Percentiles rank a stretch among this genome's conserved stretches.
These are phyloP conservation scores for Aspergillus hortae DNA, from an alignment of 2,329 filamentous ascomycete species.

Conservation along the genomic window DNA sequence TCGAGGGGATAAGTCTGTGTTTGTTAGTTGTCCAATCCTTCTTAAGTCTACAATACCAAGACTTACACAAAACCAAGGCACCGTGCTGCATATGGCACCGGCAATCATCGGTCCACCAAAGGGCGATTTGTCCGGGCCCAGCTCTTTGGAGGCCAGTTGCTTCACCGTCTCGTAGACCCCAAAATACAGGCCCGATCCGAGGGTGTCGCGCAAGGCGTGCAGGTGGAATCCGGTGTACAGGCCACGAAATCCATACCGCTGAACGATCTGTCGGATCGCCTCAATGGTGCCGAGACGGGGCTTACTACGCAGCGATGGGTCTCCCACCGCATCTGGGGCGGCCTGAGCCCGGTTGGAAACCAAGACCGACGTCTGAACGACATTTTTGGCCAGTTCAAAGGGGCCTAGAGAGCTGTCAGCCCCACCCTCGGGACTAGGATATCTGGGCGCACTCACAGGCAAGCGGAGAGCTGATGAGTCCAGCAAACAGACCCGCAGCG, in stretches of 20 bases:
- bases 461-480: conserved; percentile 39
- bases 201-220: conserved; percentile 43
- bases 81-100: conserved; percentile 45
- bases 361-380: conserved; percentile 47
- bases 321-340: conserved; percentile 29
- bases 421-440: neutral
- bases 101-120: conserved; percentile 44
- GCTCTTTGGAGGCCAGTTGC: conserved; percentile 42
- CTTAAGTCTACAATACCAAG: neutral
- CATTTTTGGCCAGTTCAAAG: conserved; percentile 48
- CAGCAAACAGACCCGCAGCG: conserved; percentile 40
- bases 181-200: conserved; percentile 47
- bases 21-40: conserved; percentile 3
- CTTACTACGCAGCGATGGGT: conserved; percentile 33
- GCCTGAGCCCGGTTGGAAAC: conserved; percentile 41
- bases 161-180: conserved; percentile 47
- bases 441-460: conserved; percentile 37
- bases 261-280: conserved; percentile 42
- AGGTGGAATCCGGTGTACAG: conserved; percentile 46
- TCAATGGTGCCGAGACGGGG: conserved; percentile 41
- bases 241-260: conserved; percentile 41
- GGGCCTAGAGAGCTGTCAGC: conserved; percentile 31
- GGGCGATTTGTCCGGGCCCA: conserved; percentile 41
- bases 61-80: conserved; percentile 46
- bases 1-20: conserved; percentile 46